A percentile compares a stretch with the other conserved stretches of the same genome.
Conservation (phyloP, 1,284 basidiomycete genomes). For the Austroboletus niveus region DNA sequence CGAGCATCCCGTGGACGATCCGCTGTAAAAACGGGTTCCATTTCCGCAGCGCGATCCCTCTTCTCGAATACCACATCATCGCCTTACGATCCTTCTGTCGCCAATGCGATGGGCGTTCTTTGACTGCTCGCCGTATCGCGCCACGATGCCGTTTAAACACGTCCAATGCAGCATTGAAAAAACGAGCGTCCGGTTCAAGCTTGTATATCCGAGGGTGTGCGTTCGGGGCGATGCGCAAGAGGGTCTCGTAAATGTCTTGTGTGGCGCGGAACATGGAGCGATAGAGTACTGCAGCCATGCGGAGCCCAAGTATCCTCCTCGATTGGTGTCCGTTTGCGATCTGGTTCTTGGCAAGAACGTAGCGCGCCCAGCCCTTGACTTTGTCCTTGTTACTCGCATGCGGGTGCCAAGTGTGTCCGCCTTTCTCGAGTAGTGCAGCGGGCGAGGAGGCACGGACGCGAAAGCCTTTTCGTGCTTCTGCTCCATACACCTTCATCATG, state of each 20-base stretch:
- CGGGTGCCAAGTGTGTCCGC: constrained; percentile 20
- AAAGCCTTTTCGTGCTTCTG: constrained; percentile 40
- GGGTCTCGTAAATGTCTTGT: constrained; percentile 30
- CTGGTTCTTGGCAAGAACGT: constrained; percentile 23
- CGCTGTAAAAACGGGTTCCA: constrained; percentile 44
- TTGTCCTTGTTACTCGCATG: constrained; percentile 14
- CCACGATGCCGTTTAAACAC: constrained; percentile 41
- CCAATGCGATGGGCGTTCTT: constrained; percentile 28
- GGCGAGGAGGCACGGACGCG: constrained; percentile 6
- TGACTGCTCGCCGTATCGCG: constrained; percentile 27
- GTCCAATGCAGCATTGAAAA: constrained; percentile 63
- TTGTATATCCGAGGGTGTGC: constrained; percentile 25
- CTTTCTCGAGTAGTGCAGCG: constrained; percentile 2
- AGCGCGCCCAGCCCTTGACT: constrained; percentile 41
- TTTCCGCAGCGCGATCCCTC: constrained; percentile 20
- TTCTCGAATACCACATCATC: constrained; percentile 25
- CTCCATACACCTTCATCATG: constrained; percentile 64
- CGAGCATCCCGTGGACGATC: constrained; percentile 46
- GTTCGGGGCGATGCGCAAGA: constrained; percentile 20
- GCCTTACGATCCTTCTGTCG: constrained; percentile 29
- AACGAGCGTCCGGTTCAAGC: constrained; percentile 57
- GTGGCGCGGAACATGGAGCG: constrained; percentile 38
- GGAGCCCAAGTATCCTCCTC: constrained; percentile 26
- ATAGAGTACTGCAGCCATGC: constrained; percentile 35
- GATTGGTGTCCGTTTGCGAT: constrained; percentile 23